A percentile compares a stretch with the other conserved stretches of the same genome.
phyloP scores from a whole-genome alignment of 2,329 filamentous ascomycete species.

The Aspergillus fructus region DNA sequence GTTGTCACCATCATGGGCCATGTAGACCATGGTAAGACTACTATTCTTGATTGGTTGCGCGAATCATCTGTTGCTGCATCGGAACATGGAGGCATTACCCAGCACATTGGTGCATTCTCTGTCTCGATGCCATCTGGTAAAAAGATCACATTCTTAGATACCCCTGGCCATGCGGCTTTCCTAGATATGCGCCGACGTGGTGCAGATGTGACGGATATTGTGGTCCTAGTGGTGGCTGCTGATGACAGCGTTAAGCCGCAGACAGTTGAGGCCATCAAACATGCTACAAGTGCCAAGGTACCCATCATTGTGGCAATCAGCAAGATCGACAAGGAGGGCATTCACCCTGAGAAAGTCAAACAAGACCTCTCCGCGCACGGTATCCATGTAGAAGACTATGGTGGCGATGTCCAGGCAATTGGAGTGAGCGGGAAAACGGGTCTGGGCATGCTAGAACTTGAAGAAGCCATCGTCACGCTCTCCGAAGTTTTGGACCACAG shows the following conservation, averaged over 20 bases:
- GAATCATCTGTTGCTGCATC: constrained; percentile 88
- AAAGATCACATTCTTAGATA: constrained; percentile 94
- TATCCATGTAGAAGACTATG: constrained; percentile 90
- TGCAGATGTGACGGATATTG: constrained; percentile 94
- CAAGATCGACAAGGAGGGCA: constrained; percentile 88
- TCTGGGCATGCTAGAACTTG: constrained; percentile 83
- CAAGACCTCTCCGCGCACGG: constrained; percentile 78
- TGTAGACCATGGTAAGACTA: constrained; percentile 98
- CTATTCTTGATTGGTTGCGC: constrained; percentile 86
- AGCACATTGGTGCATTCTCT: constrained; percentile 97
- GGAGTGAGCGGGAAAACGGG: constrained; percentile 92
- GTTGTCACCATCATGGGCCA: constrained; percentile 99
- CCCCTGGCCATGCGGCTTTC: constrained; percentile 93
- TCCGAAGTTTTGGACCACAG: constrained; percentile 90
- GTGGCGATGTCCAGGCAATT: constrained; percentile 90
- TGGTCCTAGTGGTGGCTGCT: constrained; percentile 90
- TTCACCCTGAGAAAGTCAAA: constrained; percentile 80
- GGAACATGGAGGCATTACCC: constrained; percentile 95
- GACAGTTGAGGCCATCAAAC: constrained; percentile 92
- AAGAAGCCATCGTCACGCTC: constrained; percentile 83
- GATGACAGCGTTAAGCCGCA: constrained; percentile 98
- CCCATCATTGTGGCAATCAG: constrained; percentile 98
- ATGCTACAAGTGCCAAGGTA: constrained; percentile 81
- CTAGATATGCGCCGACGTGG: constrained; percentile 93
- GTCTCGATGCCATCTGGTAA: constrained; percentile 84